Conservation (phyloP, 805 yeast species). For the Candida tibetensis region DNA sequence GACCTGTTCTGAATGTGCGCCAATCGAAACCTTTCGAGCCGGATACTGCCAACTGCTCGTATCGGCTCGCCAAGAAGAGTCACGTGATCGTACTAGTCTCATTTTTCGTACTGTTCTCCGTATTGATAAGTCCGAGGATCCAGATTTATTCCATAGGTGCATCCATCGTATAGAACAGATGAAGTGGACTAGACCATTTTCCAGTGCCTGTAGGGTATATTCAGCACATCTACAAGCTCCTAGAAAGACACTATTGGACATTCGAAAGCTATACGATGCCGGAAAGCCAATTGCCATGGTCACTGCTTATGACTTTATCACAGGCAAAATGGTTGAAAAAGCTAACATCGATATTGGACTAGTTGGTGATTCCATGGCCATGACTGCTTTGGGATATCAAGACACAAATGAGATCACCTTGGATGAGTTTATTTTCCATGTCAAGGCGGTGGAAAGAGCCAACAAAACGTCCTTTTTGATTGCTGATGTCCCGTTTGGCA, state of each 20-base stretch:
- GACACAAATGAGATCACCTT: conserved; percentile 73
- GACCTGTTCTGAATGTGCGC: too few species aligned
- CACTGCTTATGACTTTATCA: conserved; percentile 88
- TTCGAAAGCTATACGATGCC: conserved; percentile 5
- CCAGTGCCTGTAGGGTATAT: conserved; percentile 3
- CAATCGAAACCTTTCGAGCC: too few species aligned
- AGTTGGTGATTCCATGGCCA: conserved; percentile 91
- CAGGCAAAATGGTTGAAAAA: conserved; percentile 65
- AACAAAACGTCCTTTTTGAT: conserved; percentile 61
- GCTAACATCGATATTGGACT: conserved; percentile 68
- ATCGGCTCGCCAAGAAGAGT: too few species aligned
- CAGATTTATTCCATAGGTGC: too few species aligned
- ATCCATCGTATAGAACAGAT: too few species aligned
- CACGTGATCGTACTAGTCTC: too few species aligned
- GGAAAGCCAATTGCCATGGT: conserved; percentile 41
- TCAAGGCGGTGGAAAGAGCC: conserved; percentile 74
- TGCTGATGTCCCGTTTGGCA: conserved; percentile 88
- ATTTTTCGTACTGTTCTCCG: too few species aligned
- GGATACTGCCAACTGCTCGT: too few species aligned
- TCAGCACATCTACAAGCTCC: conserved; percentile 9
- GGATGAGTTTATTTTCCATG: conserved; percentile 77
- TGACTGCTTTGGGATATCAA: conserved; percentile 82
- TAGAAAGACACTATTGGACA: conserved; percentile 13
- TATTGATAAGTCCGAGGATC: neutral
- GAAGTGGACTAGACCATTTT: conserved; percentile 2